Evolutionary conservation across 345 rosid genomes (phyloP), one percentile per base, ranked within the genome.

Genomic region (Camelina neglecta): DNA sequence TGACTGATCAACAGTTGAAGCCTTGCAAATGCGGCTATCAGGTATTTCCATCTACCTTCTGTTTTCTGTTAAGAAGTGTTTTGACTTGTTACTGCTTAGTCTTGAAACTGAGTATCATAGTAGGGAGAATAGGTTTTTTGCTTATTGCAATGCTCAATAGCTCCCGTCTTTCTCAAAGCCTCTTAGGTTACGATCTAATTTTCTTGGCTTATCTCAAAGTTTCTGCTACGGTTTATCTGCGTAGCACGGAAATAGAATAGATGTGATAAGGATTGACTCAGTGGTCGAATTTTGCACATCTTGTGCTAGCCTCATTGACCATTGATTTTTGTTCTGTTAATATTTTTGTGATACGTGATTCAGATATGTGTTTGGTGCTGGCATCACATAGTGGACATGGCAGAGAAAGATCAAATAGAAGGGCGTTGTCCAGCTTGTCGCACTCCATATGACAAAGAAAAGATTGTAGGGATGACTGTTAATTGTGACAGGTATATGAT

Each of bases 311-410:
- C 38, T 31, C 57, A 3, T 68, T 51, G 67, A 21, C 24, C 47
- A 39, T 4, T 20, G 21, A 35, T 39, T 15, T 24, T 33, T 77
- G 6, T 1, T 72, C 42, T 59, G 49, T 50, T 71, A 39, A 58
- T 29, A 21, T 20, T 65, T 26, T 58, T 58, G 10, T 65, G 49
- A 44, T 51, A 21, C 66, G 33, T 29, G 44, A 5, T 67, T 39
- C 80, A 91, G 98, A 81, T 93, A 66, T 93, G 98, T 86, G 93
- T 93, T 68, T 93, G 98, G 98, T 93, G 98, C 65, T 93, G 98
- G 98, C 90, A 93, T 83, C 96, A 93, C 69, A 76, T 93, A 23
- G 87, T 89, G 89, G 93, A 93, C 67, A 89, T 93, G 98, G 98
- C 98, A 39, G 97, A 89, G 83, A 93, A 87, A 88, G 96, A 86